Evolutionary conservation across 176 grass and related monocot species (phyloP).

Genomic region (Bromus sterilis): DNA sequence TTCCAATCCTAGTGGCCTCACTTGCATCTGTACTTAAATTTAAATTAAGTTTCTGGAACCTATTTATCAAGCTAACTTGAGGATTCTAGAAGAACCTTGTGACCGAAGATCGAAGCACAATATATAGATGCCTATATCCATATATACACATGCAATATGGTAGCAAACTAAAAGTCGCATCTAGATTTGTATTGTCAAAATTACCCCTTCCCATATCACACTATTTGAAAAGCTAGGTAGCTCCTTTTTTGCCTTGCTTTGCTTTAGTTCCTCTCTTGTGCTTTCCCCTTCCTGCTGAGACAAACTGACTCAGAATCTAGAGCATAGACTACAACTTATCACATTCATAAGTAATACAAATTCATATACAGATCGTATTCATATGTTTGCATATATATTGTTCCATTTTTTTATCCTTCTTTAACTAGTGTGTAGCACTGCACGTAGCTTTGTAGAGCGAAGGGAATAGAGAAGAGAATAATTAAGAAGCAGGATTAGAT

Average conservation of each 20-base stretch:
- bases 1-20: slow-evolving; percentile 23
- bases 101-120: slow-evolving; percentile 25
- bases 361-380: no score
- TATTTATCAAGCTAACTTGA: no score
- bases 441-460: neutral
- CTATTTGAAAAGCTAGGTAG: slow-evolving; percentile 20
- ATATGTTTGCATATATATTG: no score
- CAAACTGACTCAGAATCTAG: neutral
- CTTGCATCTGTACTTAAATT: slow-evolving; percentile 8
- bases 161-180: neutral
- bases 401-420: slow-evolving; percentile 1
- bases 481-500: slow-evolving; percentile 8
- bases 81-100: slow-evolving; percentile 7
- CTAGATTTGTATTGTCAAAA: neutral
- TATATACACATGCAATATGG: neutral
- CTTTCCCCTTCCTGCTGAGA: neutral
- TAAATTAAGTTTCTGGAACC: no score
- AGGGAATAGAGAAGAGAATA: neutral
- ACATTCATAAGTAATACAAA: neutral
- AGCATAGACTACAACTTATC: neutral
- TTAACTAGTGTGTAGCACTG: no score
- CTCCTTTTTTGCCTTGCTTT: slow-evolving; percentile 24
- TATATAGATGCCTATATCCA: slow-evolving; percentile 15
- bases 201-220: neutral
- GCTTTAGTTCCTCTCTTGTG: slow-evolving; percentile 33